A percentile compares a stretch with the other conserved stretches of the same genome.
These are phyloP conservation scores for Phalaenopsis equestris DNA, from an alignment of 106 monocot genomes.

Conservation along the genomic window DNA sequence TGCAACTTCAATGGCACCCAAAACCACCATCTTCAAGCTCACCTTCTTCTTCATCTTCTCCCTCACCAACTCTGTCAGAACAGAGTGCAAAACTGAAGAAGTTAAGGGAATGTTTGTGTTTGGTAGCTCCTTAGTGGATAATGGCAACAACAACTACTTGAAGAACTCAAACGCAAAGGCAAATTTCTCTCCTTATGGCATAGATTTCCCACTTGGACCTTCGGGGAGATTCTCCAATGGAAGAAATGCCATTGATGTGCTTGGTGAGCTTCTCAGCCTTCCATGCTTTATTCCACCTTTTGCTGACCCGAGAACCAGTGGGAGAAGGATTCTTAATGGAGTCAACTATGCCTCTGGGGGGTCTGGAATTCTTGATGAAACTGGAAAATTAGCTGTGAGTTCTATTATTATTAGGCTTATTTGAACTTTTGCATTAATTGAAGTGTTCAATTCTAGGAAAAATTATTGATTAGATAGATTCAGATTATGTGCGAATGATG, in stretches of 20 bases:
- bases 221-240: conserved; percentile 67
- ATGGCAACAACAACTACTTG: conserved; percentile 66
- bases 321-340: conserved; percentile 26
- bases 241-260: conserved; percentile 40
- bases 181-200: conserved; percentile 48
- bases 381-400: conserved; percentile 21
- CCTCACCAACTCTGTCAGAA: neutral
- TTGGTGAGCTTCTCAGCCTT: conserved; percentile 43
- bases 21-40: neutral
- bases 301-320: conserved; percentile 30
- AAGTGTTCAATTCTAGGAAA: no score
- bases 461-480: no score
- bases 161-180: conserved; percentile 35
- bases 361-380: conserved; percentile 48
- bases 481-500: no score
- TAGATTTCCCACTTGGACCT: conserved; percentile 47
- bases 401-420: neutral
- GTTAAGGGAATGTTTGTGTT: conserved; percentile 55
- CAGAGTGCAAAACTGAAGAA: neutral
- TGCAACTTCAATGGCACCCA: neutral
- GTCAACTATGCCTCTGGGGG: conserved; percentile 70
- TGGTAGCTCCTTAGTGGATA: conserved; percentile 64
- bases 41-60: neutral
- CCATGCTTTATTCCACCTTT: conserved; percentile 41
- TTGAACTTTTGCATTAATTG: no score